Evolutionary conservation across 2,329 filamentous ascomycete genomes (phyloP).

Genomic region (Nigrospora osmanthi): DNA sequence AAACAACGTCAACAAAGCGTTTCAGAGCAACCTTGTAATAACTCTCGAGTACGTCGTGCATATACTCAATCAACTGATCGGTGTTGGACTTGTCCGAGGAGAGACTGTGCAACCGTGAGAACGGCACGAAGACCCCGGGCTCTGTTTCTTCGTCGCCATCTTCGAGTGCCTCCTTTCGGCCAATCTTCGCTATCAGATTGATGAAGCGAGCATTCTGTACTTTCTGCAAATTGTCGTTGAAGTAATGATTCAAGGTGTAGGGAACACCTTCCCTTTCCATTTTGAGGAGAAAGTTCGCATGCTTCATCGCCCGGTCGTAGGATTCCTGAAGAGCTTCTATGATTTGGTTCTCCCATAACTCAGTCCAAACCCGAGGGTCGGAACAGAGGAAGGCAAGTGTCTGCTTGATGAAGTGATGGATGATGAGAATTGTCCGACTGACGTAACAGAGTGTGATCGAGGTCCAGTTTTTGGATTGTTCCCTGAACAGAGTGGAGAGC

Average conservation of each 20-base stretch:
- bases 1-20: constrained; percentile 57
- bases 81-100: constrained; percentile 17
- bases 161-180: background rate
- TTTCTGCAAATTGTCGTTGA: constrained; percentile 27
- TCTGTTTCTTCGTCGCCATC: too few species aligned
- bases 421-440: constrained; percentile 29
- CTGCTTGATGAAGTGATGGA: constrained; percentile 35
- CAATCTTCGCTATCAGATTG: constrained; percentile 6
- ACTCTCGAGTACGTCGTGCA: constrained; percentile 51
- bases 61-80: constrained; percentile 34
- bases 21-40: constrained; percentile 56
- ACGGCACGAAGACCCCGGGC: too few species aligned
- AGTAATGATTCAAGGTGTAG: constrained; percentile 42
- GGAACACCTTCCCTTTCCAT: constrained; percentile 33
- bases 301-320: constrained; percentile 35
- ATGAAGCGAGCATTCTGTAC: constrained; percentile 14
- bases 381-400: constrained; percentile 30
- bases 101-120: constrained; percentile 7
- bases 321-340: constrained; percentile 32
- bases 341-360: constrained; percentile 28
- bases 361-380: constrained; percentile 28
- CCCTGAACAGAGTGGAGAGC: constrained; percentile 32
- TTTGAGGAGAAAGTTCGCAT: constrained; percentile 35
- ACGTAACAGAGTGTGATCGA: constrained; percentile 35
- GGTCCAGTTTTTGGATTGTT: constrained; percentile 41